A percentile compares a stretch with the other conserved stretches of the same genome.
These are phyloP conservation scores for Candida caryicola DNA, from an alignment of 805 yeast genomes.

Conservation along the genomic window DNA sequence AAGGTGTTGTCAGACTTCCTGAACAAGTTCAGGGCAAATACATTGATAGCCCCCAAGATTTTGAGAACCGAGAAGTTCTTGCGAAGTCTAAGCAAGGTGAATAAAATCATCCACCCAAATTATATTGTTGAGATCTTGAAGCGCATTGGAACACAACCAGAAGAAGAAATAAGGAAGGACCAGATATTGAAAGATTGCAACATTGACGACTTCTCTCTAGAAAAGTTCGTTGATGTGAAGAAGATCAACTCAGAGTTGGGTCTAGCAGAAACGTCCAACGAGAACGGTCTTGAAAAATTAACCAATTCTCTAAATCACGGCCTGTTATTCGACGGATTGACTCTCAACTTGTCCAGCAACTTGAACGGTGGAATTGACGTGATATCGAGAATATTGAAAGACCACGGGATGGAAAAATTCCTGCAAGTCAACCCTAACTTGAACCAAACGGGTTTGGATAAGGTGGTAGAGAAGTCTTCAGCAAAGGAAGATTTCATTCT, in stretches of 20 bases:
- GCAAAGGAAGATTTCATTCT: conserved; percentile 16
- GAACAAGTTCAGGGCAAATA: conserved; percentile 38
- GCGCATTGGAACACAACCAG: conserved; percentile 6
- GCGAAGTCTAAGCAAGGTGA: conserved; percentile 57
- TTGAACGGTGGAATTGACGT: conserved; percentile 61
- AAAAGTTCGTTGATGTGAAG: conserved; percentile 26
- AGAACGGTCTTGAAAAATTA: conserved; percentile 17
- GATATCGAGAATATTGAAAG: conserved; percentile 52
- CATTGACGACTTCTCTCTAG: conserved; percentile 32
- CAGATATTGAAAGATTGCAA: conserved; percentile 19
- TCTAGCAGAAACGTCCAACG: conserved; percentile 11
- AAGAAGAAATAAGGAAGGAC: conserved; percentile 3
- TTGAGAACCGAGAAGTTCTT: conserved; percentile 86
- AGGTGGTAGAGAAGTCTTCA: conserved; percentile 3
- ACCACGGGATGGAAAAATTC: conserved; percentile 52
- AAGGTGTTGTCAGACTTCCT: conserved; percentile 44
- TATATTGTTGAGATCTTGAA: conserved; percentile 47
- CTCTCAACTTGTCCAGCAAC: conserved; percentile 53
- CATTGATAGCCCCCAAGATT: conserved; percentile 76
- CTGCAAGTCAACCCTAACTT: conserved; percentile 18
- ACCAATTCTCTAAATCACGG: conserved; percentile 22
- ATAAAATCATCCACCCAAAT: conserved; percentile 52
- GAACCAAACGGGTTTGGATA: conserved; percentile 12
- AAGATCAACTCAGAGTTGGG: conserved; percentile 35
- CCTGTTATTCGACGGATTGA: conserved; percentile 45